phyloP scores from a whole-genome alignment of 495 filamentous ascomycete species.

The Bacidia rubella region DNA sequence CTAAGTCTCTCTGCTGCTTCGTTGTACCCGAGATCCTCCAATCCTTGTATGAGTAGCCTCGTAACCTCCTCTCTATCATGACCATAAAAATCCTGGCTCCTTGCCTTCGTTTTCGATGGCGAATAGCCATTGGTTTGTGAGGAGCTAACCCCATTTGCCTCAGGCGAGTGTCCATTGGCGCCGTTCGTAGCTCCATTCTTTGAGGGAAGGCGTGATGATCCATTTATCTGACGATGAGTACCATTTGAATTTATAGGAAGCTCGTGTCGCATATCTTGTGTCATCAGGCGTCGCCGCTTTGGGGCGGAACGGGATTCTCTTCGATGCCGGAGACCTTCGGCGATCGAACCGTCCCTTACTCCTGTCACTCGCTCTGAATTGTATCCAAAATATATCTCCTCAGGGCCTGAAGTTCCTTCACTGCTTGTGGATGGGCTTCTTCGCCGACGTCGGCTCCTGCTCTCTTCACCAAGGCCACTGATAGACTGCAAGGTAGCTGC shows the following conservation, averaged over 20 bases:
- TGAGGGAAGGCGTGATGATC: slow-evolving; percentile 24
- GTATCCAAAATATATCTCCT: slow-evolving; percentile 1
- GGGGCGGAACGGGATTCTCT: slow-evolving; percentile 24
- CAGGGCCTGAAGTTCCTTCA: neutral
- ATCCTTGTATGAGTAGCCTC: slow-evolving; percentile 78
- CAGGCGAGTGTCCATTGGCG: slow-evolving; percentile 37
- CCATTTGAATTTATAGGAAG: slow-evolving; percentile 35
- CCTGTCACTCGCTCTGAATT: neutral
- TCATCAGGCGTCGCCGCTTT: slow-evolving; percentile 49
- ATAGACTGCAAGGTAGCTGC: neutral
- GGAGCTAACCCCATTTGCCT: slow-evolving; percentile 28
- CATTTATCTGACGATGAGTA: slow-evolving; percentile 36
- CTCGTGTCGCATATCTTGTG: slow-evolving; percentile 47
- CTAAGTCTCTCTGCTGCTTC: slow-evolving; percentile 58
- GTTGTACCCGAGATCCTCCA: slow-evolving; percentile 77
- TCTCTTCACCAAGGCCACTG: neutral
- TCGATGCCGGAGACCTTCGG: slow-evolving; percentile 1
- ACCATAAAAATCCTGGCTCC: slow-evolving; percentile 46
- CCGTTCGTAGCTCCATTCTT: slow-evolving; percentile 29
- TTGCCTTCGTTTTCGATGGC: slow-evolving; percentile 22
- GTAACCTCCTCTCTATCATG: slow-evolving; percentile 92
- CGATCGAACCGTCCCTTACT: neutral
- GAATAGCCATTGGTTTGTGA: slow-evolving; percentile 34
- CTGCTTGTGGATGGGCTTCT: slow-evolving; percentile 14
- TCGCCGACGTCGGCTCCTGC: slow-evolving; percentile 14